Conservation (phyloP, 1,139 yeast genomes). For the Saccharomycopsis hybrid region DNA sequence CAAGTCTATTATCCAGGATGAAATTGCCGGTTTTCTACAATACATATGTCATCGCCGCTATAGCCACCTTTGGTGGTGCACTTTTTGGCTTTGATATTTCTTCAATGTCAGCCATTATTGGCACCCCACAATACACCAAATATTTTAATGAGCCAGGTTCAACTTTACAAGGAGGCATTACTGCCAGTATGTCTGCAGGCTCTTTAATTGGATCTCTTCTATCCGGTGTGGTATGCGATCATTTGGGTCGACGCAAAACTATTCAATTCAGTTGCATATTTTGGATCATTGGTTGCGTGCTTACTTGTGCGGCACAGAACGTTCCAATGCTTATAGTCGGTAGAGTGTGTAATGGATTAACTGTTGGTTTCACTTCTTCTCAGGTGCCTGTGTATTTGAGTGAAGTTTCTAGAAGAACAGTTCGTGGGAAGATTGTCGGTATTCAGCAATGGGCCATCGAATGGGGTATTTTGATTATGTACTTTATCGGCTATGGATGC, state of each 20-base stretch:
- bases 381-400: slow-evolving; percentile 81
- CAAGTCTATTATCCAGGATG: no score
- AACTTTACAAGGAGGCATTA: slow-evolving; percentile 60
- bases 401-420: slow-evolving; percentile 65
- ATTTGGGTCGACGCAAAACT: slow-evolving; percentile 58
- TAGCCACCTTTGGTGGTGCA: slow-evolving; percentile 62
- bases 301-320: slow-evolving; percentile 46
- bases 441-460: slow-evolving; percentile 72
- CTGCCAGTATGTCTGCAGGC: slow-evolving; percentile 69
- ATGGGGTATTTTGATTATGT: slow-evolving; percentile 64
- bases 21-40: no score
- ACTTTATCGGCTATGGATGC: slow-evolving; percentile 74
- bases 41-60: slow-evolving; percentile 36
- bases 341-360: slow-evolving; percentile 71
- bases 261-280: slow-evolving; percentile 27
- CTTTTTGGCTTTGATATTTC: slow-evolving; percentile 81
- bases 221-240: slow-evolving; percentile 59
- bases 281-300: slow-evolving; percentile 43
- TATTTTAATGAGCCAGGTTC: slow-evolving; percentile 50
- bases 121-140: slow-evolving; percentile 50
- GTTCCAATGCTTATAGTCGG: slow-evolving; percentile 69
- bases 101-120: slow-evolving; percentile 65
- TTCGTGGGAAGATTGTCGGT: slow-evolving; percentile 66
- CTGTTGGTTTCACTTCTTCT: slow-evolving; percentile 73
- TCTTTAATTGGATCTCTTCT: slow-evolving; percentile 69